Evolutionary conservation across 257 asterid genomes (phyloP).

Genomic region (Scutellaria barbata): DNA sequence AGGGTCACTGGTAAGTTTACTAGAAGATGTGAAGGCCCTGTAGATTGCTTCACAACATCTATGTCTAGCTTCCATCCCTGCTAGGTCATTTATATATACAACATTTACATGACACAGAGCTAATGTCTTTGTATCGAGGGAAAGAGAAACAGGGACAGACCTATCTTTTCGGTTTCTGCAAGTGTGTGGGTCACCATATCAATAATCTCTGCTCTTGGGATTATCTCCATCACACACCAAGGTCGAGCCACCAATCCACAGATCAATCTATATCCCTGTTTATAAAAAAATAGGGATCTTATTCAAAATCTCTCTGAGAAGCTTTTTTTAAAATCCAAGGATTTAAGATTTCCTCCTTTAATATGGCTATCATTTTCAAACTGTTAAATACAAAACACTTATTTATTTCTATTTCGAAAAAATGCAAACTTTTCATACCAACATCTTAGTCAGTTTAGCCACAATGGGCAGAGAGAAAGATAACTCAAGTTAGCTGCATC

Average conservation of each 20-base stretch:
- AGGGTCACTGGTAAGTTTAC: conserved; percentile 62
- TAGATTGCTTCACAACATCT: conserved; percentile 79
- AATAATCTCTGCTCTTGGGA: conserved; percentile 74
- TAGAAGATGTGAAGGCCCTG: conserved; percentile 57
- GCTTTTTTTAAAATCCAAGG: conserved; percentile 7
- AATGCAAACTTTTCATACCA: background rate
- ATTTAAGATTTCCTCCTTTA: background rate
- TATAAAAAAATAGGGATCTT: background rate
- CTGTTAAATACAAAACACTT: background rate
- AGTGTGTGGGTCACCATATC: conserved; percentile 58
- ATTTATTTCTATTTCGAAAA: conserved; percentile 7
- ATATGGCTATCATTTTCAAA: no score
- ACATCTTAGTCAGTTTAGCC: background rate
- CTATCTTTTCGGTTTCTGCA: conserved; percentile 76
- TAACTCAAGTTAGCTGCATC: conserved; percentile 15
- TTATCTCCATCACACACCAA: conserved; percentile 83
- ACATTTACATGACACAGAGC: background rate
- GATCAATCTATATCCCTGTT: conserved; percentile 83
- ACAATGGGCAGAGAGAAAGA: conserved; percentile 7
- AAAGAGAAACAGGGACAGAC: conserved; percentile 44
- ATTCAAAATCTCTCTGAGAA: conserved; percentile 3
- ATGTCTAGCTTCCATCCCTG: conserved; percentile 98
- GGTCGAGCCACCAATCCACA: conserved; percentile 82
- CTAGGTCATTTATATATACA: conserved; percentile 9
- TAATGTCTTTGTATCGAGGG: background rate